Conservation (phyloP, 345 rosid species). For the Pistacia atlantica region DNA sequence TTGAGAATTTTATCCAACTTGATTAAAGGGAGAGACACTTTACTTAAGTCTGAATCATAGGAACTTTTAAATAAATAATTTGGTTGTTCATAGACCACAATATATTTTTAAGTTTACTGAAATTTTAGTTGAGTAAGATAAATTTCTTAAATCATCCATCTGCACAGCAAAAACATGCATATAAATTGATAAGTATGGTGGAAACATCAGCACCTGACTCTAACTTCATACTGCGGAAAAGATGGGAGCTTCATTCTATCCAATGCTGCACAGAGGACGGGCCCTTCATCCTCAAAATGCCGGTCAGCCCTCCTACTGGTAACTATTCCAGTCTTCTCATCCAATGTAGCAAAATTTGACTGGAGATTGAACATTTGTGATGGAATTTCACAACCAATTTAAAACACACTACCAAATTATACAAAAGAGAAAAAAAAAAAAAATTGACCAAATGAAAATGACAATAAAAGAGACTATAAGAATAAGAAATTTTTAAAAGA, state of each 20-base stretch:
- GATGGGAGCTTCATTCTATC: constrained; percentile 90
- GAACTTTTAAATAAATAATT: constrained; percentile 8
- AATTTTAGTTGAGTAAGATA: neutral
- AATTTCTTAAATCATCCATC: neutral
- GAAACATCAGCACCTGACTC: constrained; percentile 68
- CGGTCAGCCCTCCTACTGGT: constrained; percentile 92
- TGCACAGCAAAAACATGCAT: constrained; percentile 2
- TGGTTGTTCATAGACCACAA: constrained; percentile 10
- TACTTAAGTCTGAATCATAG: neutral
- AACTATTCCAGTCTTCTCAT: constrained; percentile 82
- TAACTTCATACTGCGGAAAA: constrained; percentile 86
- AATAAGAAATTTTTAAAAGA: neutral
- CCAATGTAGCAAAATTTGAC: constrained; percentile 97
- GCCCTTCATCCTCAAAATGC: constrained; percentile 97
- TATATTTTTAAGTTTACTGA: neutral
- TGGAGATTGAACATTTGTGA: constrained; percentile 32
- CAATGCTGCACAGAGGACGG: constrained; percentile 86
- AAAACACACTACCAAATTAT: constrained; percentile 4
- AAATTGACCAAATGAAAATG: constrained; percentile 14
- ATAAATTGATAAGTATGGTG: constrained; percentile 2
- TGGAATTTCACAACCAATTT: neutral
- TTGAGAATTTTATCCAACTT: neutral
- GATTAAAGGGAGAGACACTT: neutral
- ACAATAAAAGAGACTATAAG: neutral
- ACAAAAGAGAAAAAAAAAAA: neutral